Percentiles rank a stretch among this genome's conserved stretches.
These are phyloP conservation scores for Letharia columbiana DNA, from an alignment of 495 filamentous ascomycete species.

Conservation along the genomic window DNA sequence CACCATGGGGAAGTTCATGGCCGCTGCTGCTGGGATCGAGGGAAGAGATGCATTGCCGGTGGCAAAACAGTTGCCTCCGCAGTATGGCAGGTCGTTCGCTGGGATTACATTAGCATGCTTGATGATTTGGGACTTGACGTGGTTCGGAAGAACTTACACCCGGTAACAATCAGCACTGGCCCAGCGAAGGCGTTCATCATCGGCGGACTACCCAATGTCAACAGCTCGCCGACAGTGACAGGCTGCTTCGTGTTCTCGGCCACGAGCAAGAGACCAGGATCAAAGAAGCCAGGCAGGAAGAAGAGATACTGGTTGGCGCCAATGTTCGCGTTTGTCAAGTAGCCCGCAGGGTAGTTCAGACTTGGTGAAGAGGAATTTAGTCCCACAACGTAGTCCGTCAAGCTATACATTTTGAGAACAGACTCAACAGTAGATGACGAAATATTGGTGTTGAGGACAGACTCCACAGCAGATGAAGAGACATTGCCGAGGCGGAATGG, in stretches of 20 bases:
- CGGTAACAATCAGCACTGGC: constrained; percentile 42
- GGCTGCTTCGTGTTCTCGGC: constrained; percentile 42
- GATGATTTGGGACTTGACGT: not conserved
- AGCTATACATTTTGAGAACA: constrained; percentile 9
- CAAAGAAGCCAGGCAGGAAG: constrained; percentile 40
- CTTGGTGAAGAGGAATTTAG: not conserved
- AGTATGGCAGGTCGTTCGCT: constrained; percentile 44
- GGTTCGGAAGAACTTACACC: constrained; percentile 22
- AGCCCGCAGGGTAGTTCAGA: constrained; percentile 31
- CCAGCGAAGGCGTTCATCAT: constrained; percentile 33
- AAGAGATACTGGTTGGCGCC: constrained; percentile 37
- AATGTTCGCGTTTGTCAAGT: constrained; percentile 37
- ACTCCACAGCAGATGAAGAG: not conserved
- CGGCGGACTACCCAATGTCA: constrained; percentile 33
- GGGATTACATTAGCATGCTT: not conserved
- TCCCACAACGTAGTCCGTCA: constrained; percentile 13
- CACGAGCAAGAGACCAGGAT: constrained; percentile 34
- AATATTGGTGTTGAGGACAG: not conserved
- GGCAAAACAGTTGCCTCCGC: constrained; percentile 43
- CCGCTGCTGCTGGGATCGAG: constrained; percentile 36
- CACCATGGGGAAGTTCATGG: constrained; percentile 35
- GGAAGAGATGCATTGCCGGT: constrained; percentile 29
- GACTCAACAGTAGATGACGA: not conserved
- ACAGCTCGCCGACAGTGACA: constrained; percentile 41
- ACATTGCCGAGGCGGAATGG: constrained; percentile 32